phyloP scores from a whole-genome alignment of 75 land plant genomes.

The Pinus tabuliformis region DNA sequence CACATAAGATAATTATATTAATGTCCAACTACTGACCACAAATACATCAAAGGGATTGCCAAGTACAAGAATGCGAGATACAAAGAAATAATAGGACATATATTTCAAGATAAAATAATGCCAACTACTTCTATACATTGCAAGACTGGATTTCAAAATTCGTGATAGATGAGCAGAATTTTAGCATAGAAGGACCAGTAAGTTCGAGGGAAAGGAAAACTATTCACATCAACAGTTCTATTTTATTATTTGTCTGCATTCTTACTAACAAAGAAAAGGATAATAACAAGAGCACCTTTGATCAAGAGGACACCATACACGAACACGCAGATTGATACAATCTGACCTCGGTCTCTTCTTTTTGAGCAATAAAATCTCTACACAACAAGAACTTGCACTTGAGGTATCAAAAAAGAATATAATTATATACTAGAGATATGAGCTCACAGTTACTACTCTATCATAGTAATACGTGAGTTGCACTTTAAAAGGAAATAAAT shows the following conservation, averaged over 20 bases:
- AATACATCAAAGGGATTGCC: too few relatives aligned
- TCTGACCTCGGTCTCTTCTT: background rate
- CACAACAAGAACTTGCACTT: background rate
- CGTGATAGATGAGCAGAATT: background rate
- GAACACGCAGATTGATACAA: background rate
- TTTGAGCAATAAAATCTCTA: background rate
- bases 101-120: too few relatives aligned
- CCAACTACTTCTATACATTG: too few relatives aligned
- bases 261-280: background rate
- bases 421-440: background rate
- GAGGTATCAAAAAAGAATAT: background rate
- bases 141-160: background rate
- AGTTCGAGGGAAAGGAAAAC: background rate
- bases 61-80: too few relatives aligned
- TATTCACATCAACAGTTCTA: too few relatives aligned
- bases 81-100: too few relatives aligned
- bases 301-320: constrained; percentile 10
- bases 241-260: background rate
- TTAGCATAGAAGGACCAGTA: background rate
- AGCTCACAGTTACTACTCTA: background rate
- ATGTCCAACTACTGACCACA: too few relatives aligned
- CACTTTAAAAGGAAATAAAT: too few relatives aligned
- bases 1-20: too few relatives aligned
- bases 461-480: too few relatives aligned
- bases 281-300: background rate